Base-by-base conservation (phyloP, 305 asterid species). In the Lippia alba region DNA sequence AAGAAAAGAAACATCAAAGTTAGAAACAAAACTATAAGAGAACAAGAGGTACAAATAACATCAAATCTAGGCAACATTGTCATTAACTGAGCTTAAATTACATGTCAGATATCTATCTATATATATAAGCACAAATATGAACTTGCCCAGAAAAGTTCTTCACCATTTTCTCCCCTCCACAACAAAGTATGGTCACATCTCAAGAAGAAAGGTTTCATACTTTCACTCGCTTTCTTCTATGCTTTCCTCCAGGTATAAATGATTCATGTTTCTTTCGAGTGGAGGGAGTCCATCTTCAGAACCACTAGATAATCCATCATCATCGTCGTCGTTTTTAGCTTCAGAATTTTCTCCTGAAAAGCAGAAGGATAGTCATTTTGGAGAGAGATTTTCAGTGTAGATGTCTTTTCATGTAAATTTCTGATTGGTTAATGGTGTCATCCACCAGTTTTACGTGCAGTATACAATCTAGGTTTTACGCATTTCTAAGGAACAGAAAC, bases 241-340 rank as follows among this genome's bases (percentile, higher is more conserved):
- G 45, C 78, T 77, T 46, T 81, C 91, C 67, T 81, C 96, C 86
- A 89, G 55, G 67, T 64, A 3, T 17, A 89, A 62, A 76, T 87
- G 97, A 80, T 93, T 93, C 90, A 89, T 82, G 79, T 93, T 93
- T 77, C 86, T 88, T 50, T 93, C 96, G 18, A 93, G 88, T 39
- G 98, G 98, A 39, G 96, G 98, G 66, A 93, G 96, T 40, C 94
- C 96, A 63, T 93, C 96, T 32, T 93, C 96, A 8, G 96, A 89
- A 67, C 78, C 81, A 51, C 83, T 63, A 3, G 84, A 82, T 1
- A 82, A 79, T 59, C 80, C 85, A 66, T 78, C 85, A 66, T 77
- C 87, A 34, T 76, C 74, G 9, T 80, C 87, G 30, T 24, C 3
- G 11, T 64, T 57, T 4, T 70, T 74, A 18, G 83, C 65, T 50